Conservation (phyloP, 768 basidiomycete genomes). For the Tephrocybe sp. region DNA sequence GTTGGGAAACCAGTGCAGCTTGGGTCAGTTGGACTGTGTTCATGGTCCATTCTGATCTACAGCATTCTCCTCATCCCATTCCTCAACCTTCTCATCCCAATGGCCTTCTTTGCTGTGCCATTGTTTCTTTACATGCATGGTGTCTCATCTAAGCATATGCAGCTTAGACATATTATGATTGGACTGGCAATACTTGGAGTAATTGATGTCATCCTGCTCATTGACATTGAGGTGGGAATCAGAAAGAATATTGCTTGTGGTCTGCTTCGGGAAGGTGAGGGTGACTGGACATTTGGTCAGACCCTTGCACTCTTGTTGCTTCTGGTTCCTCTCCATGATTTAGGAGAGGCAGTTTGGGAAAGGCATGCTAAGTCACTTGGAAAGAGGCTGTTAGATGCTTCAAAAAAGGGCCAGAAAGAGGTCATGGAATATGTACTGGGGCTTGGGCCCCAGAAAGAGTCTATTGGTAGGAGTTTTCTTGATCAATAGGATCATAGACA, state of each 20-base stretch:
- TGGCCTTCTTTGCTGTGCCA: background rate
- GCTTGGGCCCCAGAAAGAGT: background rate
- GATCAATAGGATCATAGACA: background rate
- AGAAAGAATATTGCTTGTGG: background rate
- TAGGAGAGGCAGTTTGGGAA: background rate
- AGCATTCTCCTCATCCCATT: background rate
- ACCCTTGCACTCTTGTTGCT: conserved; percentile 9
- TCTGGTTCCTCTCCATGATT: conserved; percentile 4
- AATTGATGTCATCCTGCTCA: background rate
- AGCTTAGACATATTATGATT: background rate
- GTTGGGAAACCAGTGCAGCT: background rate
- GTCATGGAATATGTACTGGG: background rate
- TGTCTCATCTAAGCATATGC: background rate
- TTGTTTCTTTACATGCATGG: background rate
- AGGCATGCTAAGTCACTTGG: background rate
- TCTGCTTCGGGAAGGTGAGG: background rate
- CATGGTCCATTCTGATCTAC: background rate
- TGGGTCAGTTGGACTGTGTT: background rate
- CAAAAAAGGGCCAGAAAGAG: background rate
- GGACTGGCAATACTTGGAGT: background rate
- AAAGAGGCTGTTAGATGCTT: background rate
- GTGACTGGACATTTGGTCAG: conserved; percentile 9
- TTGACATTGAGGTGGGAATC: background rate
- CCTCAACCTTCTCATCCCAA: background rate
- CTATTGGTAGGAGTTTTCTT: background rate